Base-by-base conservation (phyloP, 345 rosid species). In the Arabidopsis arenosa region DNA sequence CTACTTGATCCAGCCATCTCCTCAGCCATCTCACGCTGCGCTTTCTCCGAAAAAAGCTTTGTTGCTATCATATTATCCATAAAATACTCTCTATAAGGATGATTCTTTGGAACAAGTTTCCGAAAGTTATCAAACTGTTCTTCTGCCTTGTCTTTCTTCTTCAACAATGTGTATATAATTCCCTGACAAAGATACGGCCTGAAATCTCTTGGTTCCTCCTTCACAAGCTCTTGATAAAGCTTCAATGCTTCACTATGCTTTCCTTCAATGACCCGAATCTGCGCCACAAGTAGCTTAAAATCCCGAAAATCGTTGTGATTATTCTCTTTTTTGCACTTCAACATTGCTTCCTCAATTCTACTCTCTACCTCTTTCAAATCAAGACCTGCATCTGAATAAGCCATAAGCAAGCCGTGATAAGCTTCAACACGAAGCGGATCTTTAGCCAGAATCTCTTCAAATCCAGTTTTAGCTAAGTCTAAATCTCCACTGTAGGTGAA, bases 171-270 rank as follows among this genome's bases (percentile, higher is more conserved):
- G 68, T 92, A 92, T 62, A 92, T 83, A 14, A 95, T 87, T 12
- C 97, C 97, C 70, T 89, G 97, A 69, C 97, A 95, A 35, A 92
- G 79, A 64, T 92, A 92, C 0, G 99, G 97, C 79, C 97, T 85
- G 63, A 92, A 95, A 80, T 95, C 99, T 78, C 84, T 83, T 0
- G 99, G 99, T 51, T 95, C 97, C 79, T 92, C 97, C 51, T 82
- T 86, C 68, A 65, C 86, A 48, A 94, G 86, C 74, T 85, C 91
- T 67, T 89, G 89, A 39, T 94, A 92, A 77, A 90, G 84, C 80
- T 86, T 85, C 89, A 94, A 79, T 14, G 98, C 98, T 68, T 88
- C 96, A 3, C 18, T 23, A 62, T 86, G 89, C 26, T 82, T 88
- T 48, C 86, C 91, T 76, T 92, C 86, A 23, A 90, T 87, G 0